Evolutionary conservation across 192 early-diverging fungal genomes (phyloP), one percentile per base, ranked within the genome.

Genomic region (Chytriomyces sp.): DNA sequence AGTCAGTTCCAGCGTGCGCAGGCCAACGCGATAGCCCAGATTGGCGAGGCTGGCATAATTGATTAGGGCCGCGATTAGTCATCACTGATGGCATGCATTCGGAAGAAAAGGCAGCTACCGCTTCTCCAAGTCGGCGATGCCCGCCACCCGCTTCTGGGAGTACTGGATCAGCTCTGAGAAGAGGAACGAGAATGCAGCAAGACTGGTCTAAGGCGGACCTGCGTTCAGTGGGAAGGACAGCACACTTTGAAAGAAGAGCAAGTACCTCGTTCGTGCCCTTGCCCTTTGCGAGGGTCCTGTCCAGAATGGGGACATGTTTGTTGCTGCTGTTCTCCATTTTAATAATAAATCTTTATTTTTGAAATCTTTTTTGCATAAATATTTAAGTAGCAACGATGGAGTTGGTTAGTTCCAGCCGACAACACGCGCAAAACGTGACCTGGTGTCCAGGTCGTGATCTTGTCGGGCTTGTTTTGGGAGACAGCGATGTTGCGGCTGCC

Each of bases 131-230:
- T 97, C 97, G 79, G 95, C 94, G 69, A 99, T 95, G 24, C 95
- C 97, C 76, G 91, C 88, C 7, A 95, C 96, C 50, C 94, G 88
- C 82, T 96, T 97, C 84, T 98, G 97, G n/a, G 96, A 90, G 83
- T 98, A 97, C 67, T 94, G 94, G 35, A 99, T 83, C 86, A 97
- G 96, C 82, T 99, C 97, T 28, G 92, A 93, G 82, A 99, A 95
- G 44, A 99, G 78, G 77, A 97, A 96, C 16, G 93, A 88, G 81
- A 95, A 95, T 5, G 97, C 91, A 35, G 90, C 87, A 43, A 97
- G 85, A 64, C 90, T 88, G 49, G 93, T 89, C 93, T 94, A 68
- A 16, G 23, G 10, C 50, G 0, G 44, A 66, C 4, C 35, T 35
- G 35, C 35, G 35, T 35, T 35, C 35, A 35, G 16, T 1, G 5